A percentile compares a stretch with the other conserved stretches of the same genome.
Evolutionary conservation across 768 basidiomycete genomes (phyloP).

Genomic region (Roridomyces roridus): DNA sequence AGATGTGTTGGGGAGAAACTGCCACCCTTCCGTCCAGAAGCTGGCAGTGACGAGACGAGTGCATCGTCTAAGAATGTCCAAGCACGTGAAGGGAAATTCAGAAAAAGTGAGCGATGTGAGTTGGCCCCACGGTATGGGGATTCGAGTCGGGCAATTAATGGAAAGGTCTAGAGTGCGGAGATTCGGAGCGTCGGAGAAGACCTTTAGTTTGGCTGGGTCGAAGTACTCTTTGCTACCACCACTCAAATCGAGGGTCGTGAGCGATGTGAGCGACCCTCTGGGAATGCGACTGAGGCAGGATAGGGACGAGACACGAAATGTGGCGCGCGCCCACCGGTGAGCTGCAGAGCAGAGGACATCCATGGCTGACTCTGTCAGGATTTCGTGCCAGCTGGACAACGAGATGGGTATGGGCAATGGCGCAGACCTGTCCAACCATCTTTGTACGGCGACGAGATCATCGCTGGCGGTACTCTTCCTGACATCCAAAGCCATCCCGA

Average conservation of each 20-base stretch:
- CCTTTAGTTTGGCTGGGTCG: too few relatives aligned
- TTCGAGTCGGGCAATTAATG: not conserved
- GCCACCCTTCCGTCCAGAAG: not conserved
- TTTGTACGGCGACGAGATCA: not conserved
- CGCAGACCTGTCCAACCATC: not conserved
- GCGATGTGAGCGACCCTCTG: too few relatives aligned
- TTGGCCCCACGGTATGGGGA: constrained; percentile 1
- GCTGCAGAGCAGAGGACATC: not conserved
- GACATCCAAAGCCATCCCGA: not conserved
- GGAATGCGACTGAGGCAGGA: too few relatives aligned
- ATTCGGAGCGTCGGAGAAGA: not conserved
- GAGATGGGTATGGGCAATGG: not conserved
- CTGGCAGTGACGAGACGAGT: not conserved
- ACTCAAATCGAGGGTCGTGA: too few relatives aligned
- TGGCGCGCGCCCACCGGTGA: not conserved
- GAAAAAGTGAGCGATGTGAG: not conserved
- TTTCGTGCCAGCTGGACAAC: too few relatives aligned
- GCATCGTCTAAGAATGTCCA: not conserved
- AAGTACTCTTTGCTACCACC: too few relatives aligned
- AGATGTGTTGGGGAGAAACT: not conserved
- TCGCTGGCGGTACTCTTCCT: not conserved
- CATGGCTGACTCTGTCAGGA: too few relatives aligned
- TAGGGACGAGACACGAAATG: too few relatives aligned
- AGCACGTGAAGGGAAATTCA: not conserved
- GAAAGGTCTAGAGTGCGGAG: not conserved